Conservation (phyloP, 306 rosid genomes). For the Vigna mungo region DNA sequence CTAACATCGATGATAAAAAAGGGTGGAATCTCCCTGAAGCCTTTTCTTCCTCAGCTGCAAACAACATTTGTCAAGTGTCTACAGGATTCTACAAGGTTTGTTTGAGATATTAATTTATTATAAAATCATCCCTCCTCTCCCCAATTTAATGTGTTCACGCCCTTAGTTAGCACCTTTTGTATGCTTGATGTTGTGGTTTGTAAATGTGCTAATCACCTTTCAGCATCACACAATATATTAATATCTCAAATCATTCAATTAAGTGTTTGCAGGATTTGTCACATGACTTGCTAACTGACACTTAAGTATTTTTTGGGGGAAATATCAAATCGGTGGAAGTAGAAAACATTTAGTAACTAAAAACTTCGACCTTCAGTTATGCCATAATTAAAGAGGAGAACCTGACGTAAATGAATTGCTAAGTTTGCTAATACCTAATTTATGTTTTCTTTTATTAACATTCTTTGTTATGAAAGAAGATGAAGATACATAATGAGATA, state of each 20-base stretch:
- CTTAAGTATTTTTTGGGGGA: not conserved
- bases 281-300: not conserved
- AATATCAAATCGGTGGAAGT: slow-evolving; percentile 9
- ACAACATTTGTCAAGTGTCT: slow-evolving; percentile 96
- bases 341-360: too few species aligned
- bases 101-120: not conserved
- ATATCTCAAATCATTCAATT: not conserved
- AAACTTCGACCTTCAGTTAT: not conserved
- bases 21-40: slow-evolving; percentile 87
- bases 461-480: not conserved
- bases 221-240: not conserved
- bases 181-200: slow-evolving; percentile 20
- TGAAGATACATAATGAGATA: not conserved
- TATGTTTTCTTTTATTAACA: not conserved
- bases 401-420: not conserved
- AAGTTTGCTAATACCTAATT: not conserved
- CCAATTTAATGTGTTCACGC: too few species aligned
- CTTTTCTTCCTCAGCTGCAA: slow-evolving; percentile 99
- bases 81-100: slow-evolving; percentile 91
- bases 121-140: too few species aligned
- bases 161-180: not conserved
- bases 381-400: not conserved
- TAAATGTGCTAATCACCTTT: slow-evolving; percentile 5
- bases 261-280: not conserved
- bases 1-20: slow-evolving; percentile 79